Evolutionary conservation across 257 asterid genomes (phyloP).

Genomic region (Paulownia fortunei): DNA sequence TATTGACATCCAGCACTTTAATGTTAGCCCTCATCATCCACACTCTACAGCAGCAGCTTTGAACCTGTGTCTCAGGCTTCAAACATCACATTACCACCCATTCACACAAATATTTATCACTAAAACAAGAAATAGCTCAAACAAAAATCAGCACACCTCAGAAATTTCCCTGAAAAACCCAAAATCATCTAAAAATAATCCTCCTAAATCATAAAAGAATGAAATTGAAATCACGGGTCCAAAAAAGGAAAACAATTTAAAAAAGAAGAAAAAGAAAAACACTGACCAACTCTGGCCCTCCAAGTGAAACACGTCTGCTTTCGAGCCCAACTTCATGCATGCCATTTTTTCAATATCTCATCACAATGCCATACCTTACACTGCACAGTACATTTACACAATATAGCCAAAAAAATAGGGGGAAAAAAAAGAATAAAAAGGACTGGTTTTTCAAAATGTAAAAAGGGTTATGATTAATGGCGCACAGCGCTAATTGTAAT

Average conservation of each 20-base stretch:
- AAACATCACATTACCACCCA: not conserved
- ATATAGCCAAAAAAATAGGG: not conserved
- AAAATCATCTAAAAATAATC: not conserved
- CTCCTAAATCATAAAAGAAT: not conserved
- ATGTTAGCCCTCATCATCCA: not conserved
- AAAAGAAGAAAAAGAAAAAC: not conserved
- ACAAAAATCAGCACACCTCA: constrained; percentile 14
- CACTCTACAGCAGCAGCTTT: not conserved
- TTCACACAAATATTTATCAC: not conserved
- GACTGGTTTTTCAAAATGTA: not conserved
- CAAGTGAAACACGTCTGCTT: constrained; percentile 47
- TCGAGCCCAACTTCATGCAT: constrained; percentile 57
- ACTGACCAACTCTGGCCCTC: constrained; percentile 56
- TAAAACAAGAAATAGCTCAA: constrained; percentile 17
- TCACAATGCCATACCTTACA: not conserved
- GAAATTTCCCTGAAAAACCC: not conserved
- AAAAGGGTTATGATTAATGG: not conserved
- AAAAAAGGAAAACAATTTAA: not conserved
- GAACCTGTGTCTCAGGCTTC: not conserved
- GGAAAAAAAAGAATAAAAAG: too few species aligned
- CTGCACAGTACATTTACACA: not conserved
- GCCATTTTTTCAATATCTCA: constrained; percentile 37
- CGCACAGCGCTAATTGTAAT: not conserved
- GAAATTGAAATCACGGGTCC: not conserved
- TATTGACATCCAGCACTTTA: not conserved